phyloP scores from a whole-genome alignment of 2,329 filamentous ascomycete genomes.

The Arthrobotrys sphaeroides region DNA sequence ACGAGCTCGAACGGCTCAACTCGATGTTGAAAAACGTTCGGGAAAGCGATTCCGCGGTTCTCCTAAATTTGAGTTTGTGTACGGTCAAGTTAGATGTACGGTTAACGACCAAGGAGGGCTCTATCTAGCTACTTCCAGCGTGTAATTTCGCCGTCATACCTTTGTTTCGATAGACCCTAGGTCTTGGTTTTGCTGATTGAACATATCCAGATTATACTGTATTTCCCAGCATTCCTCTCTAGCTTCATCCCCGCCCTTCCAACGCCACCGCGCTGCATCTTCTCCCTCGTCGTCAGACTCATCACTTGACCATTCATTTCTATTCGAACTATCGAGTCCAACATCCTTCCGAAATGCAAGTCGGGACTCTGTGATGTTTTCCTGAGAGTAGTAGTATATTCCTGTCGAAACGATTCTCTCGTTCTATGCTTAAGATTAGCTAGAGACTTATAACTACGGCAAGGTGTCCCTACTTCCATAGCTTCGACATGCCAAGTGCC shows the following conservation, averaged over 20 bases:
- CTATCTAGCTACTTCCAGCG: no score
- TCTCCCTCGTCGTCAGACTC: no score
- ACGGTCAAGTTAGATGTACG: no score
- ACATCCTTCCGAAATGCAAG: conserved; percentile 69
- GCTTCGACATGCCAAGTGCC: conserved; percentile 69
- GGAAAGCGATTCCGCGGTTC: conserved; percentile 9
- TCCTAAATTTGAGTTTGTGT: not conserved
- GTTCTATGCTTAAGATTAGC: conserved; percentile 62
- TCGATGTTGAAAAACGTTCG: conserved; percentile 22
- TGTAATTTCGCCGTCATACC: not conserved
- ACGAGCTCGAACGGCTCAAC: conserved; percentile 31
- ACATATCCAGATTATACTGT: no score
- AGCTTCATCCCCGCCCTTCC: no score
- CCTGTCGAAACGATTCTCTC: conserved; percentile 73
- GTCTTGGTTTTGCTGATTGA: no score
- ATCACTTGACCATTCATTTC: no score
- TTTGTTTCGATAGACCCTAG: conserved; percentile 10
- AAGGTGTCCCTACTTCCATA: conserved; percentile 55
- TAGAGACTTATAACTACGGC: not conserved
- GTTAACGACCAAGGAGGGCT: no score
- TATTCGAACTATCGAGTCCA: no score
- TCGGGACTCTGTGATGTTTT: conserved; percentile 68
- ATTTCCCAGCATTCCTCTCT: no score
- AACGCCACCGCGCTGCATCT: no score
- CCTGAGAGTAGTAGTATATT: conserved; percentile 70